These are phyloP conservation scores for Populus tremula DNA, from an alignment of 345 rosid genomes.

Conservation along the genomic window DNA sequence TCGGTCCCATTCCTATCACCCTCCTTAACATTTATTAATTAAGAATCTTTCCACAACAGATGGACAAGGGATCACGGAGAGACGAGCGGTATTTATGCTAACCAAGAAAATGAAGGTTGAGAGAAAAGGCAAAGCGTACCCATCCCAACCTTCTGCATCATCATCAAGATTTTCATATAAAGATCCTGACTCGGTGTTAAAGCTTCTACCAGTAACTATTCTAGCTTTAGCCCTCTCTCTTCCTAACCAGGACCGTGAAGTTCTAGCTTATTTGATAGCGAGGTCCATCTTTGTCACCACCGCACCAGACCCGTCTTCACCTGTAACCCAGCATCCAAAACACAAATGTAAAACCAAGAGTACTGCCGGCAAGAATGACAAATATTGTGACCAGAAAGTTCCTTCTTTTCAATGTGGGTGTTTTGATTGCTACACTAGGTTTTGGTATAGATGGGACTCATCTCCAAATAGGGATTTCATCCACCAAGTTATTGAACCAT, in stretches of 20 bases:
- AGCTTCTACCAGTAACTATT: constrained; percentile 28
- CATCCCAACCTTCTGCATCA: constrained; percentile 10
- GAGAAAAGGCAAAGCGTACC: constrained; percentile 21
- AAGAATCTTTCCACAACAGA: background rate
- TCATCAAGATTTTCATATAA: constrained; percentile 9
- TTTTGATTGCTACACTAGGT: constrained; percentile 28
- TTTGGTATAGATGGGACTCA: constrained; percentile 32
- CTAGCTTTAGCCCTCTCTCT: constrained; percentile 28
- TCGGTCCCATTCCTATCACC: background rate
- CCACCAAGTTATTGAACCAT: constrained; percentile 27
- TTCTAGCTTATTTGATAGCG: constrained; percentile 33
- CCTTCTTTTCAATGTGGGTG: constrained; percentile 23
- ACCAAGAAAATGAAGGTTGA: constrained; percentile 20
- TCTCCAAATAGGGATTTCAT: constrained; percentile 29
- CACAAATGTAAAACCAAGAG: constrained; percentile 15
- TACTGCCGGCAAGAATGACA: background rate
- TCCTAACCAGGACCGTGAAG: constrained; percentile 31
- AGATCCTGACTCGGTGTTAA: constrained; percentile 29
- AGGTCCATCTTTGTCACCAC: constrained; percentile 17
- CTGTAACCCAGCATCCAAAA: background rate
- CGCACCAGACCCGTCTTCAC: background rate
- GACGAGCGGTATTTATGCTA: background rate
- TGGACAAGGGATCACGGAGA: background rate
- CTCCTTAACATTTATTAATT: background rate
- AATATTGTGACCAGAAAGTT: background rate